Conservation (phyloP, 2,329 filamentous ascomycete species). For the Sporothrix globosa region DNA sequence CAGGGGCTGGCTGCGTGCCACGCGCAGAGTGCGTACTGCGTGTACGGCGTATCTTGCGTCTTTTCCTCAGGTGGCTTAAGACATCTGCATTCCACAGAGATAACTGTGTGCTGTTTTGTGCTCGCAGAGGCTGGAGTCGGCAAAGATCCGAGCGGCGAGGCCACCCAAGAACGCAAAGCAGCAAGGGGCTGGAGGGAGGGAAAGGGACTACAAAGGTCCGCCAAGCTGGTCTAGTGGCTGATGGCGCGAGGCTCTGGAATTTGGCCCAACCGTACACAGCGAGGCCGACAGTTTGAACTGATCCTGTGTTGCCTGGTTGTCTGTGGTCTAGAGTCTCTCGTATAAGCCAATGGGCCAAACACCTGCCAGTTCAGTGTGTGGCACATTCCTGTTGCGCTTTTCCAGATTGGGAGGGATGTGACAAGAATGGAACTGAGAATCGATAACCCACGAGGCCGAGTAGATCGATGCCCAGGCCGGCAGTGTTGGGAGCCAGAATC, state of each 20-base stretch:
- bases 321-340: neutral
- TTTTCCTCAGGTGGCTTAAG: neutral
- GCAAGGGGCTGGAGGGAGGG: constrained; percentile 27
- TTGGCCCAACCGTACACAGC: neutral
- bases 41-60: constrained; percentile 5
- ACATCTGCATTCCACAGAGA: constrained; percentile 27
- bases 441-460: constrained; percentile 15
- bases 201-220: neutral
- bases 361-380: constrained; percentile 18
- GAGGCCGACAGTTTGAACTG: neutral
- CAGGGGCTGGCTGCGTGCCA: constrained; percentile 32
- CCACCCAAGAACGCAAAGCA: constrained; percentile 14
- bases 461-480: constrained; percentile 8
- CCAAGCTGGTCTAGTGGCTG: neutral
- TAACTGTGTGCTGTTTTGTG: neutral
- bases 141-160: neutral
- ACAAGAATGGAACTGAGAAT: constrained; percentile 16
- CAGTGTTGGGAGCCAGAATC: neutral
- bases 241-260: constrained; percentile 31
- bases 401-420: constrained; percentile 26
- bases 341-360: neutral
- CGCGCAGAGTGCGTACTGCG: constrained; percentile 10
- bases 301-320: neutral
- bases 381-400: constrained; percentile 17
- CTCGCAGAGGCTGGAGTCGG: constrained; percentile 5